Evolutionary conservation across 371 early-diverging fungal genomes (phyloP), one percentile per base, ranked within the genome.

Genomic region (Mucor circinelloides): DNA sequence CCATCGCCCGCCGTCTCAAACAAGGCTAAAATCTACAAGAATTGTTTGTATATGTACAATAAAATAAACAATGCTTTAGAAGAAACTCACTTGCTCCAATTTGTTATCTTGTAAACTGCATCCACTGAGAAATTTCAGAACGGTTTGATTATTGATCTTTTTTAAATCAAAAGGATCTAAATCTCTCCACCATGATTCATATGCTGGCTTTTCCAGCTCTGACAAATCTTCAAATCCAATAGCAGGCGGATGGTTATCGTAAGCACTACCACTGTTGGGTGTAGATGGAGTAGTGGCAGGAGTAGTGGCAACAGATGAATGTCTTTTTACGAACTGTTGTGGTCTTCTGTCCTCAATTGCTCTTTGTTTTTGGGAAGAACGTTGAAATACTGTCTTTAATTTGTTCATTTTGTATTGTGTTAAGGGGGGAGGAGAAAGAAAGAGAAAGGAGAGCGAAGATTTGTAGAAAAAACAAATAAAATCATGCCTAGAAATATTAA

Each of bases 161-260:
- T 74, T 67, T 7, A 77, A 64, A 13, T 64, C 68, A 67, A 83
- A 83, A 10, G 81, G 83, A 66, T 80, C 81, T 4, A 83, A 54
- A 59, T 79, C 81, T 57, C 74, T 80, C 81, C 80, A 83, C 83
- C 83, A 83, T 15, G 81, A 71, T 27, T 59, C 63, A 60, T 82
- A 82, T n/a, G 76, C 73, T 6, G 48, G 46, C 46, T 63, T 72
- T 34, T 82, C 82, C 40, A 54, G 54, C n/a, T 76, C 75, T 27
- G 80, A 77, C 30, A 79, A 63, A 21, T 80, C 77, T 46, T 64
- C 66, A 27, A 73, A 64, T 32, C 38, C 31, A 27, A 80, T 66
- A 17, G 70, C 55, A 15, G 80, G 80, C 38, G 74, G 58, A 23
- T 56, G 2, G 17, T 31, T 38, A 34, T 58, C n/a, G 56, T 30